Percentiles rank a stretch among this genome's conserved stretches.
phyloP scores from a whole-genome alignment of 345 rosid species.

The Xanthoceras sorbifolium region DNA sequence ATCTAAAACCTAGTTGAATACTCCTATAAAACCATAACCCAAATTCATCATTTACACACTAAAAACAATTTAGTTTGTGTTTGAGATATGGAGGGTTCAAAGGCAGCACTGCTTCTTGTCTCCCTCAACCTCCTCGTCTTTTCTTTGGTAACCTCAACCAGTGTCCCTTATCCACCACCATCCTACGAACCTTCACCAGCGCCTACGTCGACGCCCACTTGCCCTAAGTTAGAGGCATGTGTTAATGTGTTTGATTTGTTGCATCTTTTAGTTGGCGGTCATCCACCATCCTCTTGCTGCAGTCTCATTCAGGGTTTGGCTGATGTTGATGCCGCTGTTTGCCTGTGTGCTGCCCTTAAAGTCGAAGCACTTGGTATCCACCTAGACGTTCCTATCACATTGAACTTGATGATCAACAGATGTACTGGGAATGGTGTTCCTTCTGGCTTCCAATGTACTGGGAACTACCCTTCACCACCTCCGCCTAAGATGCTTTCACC shows the following conservation, averaged over 20 bases:
- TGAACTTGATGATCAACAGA: background rate
- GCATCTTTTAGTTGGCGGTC: background rate
- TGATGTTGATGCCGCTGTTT: background rate
- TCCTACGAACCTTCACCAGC: no score
- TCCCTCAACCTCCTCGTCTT: background rate
- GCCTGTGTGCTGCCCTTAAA: background rate
- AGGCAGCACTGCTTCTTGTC: background rate
- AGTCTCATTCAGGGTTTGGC: background rate
- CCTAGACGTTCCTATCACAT: background rate
- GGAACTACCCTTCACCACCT: no score
- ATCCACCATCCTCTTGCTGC: background rate
- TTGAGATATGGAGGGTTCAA: background rate
- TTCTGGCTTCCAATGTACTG: no score
- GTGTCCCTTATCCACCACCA: background rate
- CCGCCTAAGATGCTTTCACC: background rate
- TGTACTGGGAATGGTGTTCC: background rate
- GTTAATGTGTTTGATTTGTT: background rate
- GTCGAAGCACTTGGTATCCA: background rate
- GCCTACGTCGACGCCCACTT: background rate
- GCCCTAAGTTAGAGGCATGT: background rate
- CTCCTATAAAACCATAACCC: background rate
- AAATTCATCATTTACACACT: background rate
- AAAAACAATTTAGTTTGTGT: background rate
- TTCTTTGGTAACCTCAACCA: background rate
- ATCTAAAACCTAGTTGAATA: no score